Conservation (phyloP, 2,329 filamentous ascomycete species). For the Cryoendolithus antarcticus region DNA sequence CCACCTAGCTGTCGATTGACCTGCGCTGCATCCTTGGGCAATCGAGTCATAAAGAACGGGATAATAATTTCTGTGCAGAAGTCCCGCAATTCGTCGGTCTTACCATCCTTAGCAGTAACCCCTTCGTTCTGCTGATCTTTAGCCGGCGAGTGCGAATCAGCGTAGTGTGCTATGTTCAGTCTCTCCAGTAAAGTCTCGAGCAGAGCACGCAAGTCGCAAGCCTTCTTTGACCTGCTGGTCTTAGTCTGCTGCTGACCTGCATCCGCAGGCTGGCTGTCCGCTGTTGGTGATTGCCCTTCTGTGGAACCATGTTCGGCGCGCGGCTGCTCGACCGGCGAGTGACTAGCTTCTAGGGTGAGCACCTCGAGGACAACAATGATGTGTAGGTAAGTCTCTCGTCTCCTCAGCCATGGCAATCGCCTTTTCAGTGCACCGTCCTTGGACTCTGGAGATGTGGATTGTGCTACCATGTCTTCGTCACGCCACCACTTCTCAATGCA, state of each 20-base stretch:
- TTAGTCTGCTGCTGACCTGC: conserved; percentile 1
- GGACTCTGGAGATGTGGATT: conserved; percentile 30
- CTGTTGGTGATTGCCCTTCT: conserved; percentile 8
- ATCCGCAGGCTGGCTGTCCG: conserved; percentile 1
- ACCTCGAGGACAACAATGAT: conserved; percentile 70
- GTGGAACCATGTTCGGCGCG: conserved; percentile 14
- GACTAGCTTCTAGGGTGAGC: conserved; percentile 43
- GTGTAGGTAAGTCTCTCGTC: conserved; percentile 68
- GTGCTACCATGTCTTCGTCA: conserved; percentile 36
- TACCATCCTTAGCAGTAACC: conserved; percentile 15
- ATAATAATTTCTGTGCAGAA: conserved; percentile 73
- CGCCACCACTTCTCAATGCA: conserved; percentile 60
- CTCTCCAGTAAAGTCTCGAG: conserved; percentile 66
- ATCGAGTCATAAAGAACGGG: conserved; percentile 65
- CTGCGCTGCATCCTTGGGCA: conserved; percentile 57
- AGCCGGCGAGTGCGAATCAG: conserved; percentile 47
- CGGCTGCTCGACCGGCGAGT: conserved; percentile 24
- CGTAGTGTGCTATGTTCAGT: conserved; percentile 73
- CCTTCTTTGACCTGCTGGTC: conserved; percentile 28
- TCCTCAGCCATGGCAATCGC: conserved; percentile 53
- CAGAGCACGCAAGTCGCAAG: conserved; percentile 52
- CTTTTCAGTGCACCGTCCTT: conserved; percentile 41
- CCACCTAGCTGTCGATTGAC: conserved; percentile 69
- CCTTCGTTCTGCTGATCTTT: conserved; percentile 11
- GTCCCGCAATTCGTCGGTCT: conserved; percentile 53